Conservation (phyloP, 352 stramenopile genomes). For the Peronospora belbahrii region DNA sequence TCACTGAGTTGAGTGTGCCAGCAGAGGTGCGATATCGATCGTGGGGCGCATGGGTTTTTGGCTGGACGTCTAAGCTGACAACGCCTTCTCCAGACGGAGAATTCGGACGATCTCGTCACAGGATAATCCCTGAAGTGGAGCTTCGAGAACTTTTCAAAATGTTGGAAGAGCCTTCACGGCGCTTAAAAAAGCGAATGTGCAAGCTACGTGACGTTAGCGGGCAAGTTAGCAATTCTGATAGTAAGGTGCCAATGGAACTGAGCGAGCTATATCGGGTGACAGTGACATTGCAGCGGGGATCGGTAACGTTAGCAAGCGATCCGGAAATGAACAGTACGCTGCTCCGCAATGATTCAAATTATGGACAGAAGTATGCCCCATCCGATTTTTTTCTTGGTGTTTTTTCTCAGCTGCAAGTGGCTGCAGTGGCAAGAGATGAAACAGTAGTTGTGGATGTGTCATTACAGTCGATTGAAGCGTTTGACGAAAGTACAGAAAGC, state of each 20-base stretch:
- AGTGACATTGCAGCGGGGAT: slow-evolving; percentile 62
- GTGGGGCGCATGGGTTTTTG: slow-evolving; percentile 84
- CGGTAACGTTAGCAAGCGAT: slow-evolving; percentile 68
- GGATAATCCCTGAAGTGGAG: slow-evolving; percentile 71
- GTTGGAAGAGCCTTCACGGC: slow-evolving; percentile 67
- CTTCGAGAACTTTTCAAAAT: slow-evolving; percentile 84
- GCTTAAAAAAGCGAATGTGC: slow-evolving; percentile 43
- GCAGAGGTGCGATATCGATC: slow-evolving; percentile 67
- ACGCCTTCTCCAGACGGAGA: slow-evolving; percentile 25
- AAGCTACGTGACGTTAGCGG: slow-evolving; percentile 21
- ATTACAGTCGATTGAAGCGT: slow-evolving; percentile 81
- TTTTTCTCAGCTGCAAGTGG: slow-evolving; percentile 73
- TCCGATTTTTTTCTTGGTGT: slow-evolving; percentile 72
- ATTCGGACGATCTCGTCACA: slow-evolving; percentile 23
- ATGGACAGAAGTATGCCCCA: slow-evolving; percentile 55
- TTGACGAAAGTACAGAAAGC: slow-evolving; percentile 81
- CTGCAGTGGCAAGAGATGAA: slow-evolving; percentile 54
- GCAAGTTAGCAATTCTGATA: slow-evolving; percentile 26
- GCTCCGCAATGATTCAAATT: slow-evolving; percentile 52
- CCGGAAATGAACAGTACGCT: slow-evolving; percentile 59
- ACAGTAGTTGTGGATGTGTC: slow-evolving; percentile 76
- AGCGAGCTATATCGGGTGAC: slow-evolving; percentile 69
- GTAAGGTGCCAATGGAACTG: slow-evolving; percentile 29
- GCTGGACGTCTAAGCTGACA: slow-evolving; percentile 68
- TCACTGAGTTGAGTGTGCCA: slow-evolving; percentile 59